Percentiles rank a stretch among this genome's conserved stretches.
phyloP scores from a whole-genome alignment of 768 basidiomycete genomes.

The Lactifluus pinguis region DNA sequence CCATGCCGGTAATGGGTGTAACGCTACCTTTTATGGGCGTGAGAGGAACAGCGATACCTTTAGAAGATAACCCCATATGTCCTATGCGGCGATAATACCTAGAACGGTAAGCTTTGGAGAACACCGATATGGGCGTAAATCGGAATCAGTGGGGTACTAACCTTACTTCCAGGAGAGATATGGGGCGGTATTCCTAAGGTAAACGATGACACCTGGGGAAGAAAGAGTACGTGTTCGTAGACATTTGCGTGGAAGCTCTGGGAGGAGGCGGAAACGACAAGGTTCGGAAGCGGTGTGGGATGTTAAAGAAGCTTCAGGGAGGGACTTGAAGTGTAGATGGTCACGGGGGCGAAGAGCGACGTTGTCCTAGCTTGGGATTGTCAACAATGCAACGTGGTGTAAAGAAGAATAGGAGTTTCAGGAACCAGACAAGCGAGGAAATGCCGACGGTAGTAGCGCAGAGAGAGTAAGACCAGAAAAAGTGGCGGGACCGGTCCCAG shows the following conservation, averaged over 20 bases:
- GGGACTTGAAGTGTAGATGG: not conserved
- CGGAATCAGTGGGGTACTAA: conserved; percentile 2
- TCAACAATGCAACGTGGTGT: not conserved
- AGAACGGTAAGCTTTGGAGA: conserved; percentile 7
- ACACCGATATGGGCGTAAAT: conserved; percentile 15
- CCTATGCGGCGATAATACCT: conserved; percentile 12
- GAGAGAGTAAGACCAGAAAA: not conserved
- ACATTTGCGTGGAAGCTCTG: not conserved
- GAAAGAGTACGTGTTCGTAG: not conserved
- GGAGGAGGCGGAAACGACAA: conserved; percentile 8
- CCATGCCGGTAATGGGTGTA: conserved; percentile 1
- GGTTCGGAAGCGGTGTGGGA: conserved; percentile 14
- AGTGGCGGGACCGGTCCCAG: conserved; percentile 8
- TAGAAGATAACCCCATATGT: not conserved
- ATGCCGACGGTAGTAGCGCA: not conserved
- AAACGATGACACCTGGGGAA: not conserved
- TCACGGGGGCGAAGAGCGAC: not conserved
- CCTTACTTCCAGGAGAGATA: not conserved
- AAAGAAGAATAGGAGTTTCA: not conserved
- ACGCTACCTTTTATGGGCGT: not conserved
- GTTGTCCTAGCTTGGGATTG: not conserved
- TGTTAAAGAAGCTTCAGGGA: not conserved
- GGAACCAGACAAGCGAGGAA: not conserved
- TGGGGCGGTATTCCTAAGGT: not conserved
- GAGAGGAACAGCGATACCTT: conserved; percentile 7